Conservation (phyloP, 176 grass and related monocot genomes). For the Ampelocalamus luodianensis region DNA sequence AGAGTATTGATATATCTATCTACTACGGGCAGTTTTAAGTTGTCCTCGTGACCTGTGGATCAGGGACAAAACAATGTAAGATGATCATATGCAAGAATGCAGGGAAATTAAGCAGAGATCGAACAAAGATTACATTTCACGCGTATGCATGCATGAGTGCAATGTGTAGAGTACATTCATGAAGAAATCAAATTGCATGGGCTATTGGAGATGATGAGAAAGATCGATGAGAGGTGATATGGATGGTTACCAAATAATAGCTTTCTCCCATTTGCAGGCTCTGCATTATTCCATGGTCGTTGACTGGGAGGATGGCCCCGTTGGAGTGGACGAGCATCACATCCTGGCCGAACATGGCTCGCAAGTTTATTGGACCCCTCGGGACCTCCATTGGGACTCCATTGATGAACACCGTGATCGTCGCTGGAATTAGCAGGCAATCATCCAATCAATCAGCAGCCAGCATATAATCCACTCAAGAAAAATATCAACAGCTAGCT, state of each 20-base stretch:
- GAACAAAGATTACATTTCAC: not conserved
- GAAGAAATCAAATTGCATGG: not conserved
- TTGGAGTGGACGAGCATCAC: conserved; percentile 81
- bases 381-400: conserved; percentile 82
- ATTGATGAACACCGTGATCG: conserved; percentile 97
- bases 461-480: conserved; percentile 20
- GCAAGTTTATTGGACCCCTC: conserved; percentile 76
- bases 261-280: conserved; percentile 93
- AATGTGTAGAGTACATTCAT: not conserved
- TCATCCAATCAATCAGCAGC: conserved; percentile 39
- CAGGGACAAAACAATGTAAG: conserved; percentile 21
- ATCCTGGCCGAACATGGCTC: conserved; percentile 84
- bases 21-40: conserved; percentile 31
- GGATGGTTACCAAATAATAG: conserved; percentile 84
- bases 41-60: conserved; percentile 55
- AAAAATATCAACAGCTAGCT: not conserved
- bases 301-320: conserved; percentile 78
- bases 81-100: not conserved
- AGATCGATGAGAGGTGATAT: conserved; percentile 9
- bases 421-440: conserved; percentile 68
- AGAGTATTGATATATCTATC: conserved; percentile 6
- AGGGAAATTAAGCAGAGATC: not conserved
- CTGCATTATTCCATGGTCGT: conserved; percentile 85
- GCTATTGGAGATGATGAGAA: conserved; percentile 2
- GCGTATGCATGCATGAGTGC: too few species aligned